Evolutionary conservation across 306 rosid species (phyloP).

Genomic region (Hippophae tibetana): DNA sequence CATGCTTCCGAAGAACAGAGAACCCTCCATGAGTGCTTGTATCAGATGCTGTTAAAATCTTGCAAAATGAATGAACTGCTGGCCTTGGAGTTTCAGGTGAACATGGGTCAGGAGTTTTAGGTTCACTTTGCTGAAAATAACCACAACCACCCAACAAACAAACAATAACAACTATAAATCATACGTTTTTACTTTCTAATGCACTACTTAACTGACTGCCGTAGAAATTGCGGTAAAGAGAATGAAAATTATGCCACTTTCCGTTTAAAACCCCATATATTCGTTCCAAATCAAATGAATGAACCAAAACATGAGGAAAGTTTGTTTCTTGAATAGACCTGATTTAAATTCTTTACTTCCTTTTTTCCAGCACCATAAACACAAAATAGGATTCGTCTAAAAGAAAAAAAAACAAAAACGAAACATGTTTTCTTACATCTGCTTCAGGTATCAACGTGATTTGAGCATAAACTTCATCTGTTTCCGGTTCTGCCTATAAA

Average conservation of each 20-base stretch:
- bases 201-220: too few species aligned
- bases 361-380: too few species aligned
- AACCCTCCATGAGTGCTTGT: slow-evolving; percentile 98
- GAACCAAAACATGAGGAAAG: not conserved
- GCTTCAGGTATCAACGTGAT: slow-evolving; percentile 62
- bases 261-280: too few species aligned
- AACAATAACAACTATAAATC: too few species aligned
- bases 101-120: slow-evolving; percentile 37
- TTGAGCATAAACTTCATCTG: slow-evolving; percentile 84
- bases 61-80: slow-evolving; percentile 63
- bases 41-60: slow-evolving; percentile 84
- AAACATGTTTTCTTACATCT: slow-evolving; percentile 45
- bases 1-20: slow-evolving; percentile 83
- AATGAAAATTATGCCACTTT: not conserved
- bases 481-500: slow-evolving; percentile 69
- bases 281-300: not conserved
- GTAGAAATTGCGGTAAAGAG: too few species aligned
- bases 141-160: not conserved
- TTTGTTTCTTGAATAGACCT: too few species aligned
- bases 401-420: not conserved
- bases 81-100: slow-evolving; percentile 32
- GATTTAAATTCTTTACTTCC: too few species aligned
- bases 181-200: too few species aligned
- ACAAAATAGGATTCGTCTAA: too few species aligned
- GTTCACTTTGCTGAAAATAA: slow-evolving; percentile 49